Conservation (phyloP, 495 filamentous ascomycete species). For the Neurospora sp. region DNA sequence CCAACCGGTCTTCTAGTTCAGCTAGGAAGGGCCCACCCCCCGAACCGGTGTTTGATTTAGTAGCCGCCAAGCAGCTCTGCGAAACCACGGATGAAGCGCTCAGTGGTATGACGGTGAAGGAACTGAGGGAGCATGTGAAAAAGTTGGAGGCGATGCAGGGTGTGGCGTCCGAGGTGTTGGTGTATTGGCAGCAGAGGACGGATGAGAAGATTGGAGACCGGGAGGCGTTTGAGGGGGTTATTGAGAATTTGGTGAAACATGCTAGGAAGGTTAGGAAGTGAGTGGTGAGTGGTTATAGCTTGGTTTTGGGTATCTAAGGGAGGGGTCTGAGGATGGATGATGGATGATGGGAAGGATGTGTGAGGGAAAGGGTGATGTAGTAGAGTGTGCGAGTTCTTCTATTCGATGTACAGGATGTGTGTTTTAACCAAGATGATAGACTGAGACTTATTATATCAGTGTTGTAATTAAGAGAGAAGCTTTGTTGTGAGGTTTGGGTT, state of each 20-base stretch:
- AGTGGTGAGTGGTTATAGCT: background rate
- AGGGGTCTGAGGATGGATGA: too few species aligned
- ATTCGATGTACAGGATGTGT: background rate
- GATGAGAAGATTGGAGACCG: slow-evolving; percentile 82
- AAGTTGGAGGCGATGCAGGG: slow-evolving; percentile 57
- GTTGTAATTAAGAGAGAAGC: background rate
- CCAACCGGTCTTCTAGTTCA: slow-evolving; percentile 15
- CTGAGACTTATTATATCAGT: background rate
- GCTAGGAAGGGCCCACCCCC: slow-evolving; percentile 46
- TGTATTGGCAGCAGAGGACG: slow-evolving; percentile 78
- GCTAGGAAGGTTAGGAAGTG: slow-evolving; percentile 77
- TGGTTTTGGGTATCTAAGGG: background rate
- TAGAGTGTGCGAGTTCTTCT: background rate
- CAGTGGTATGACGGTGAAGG: slow-evolving; percentile 58
- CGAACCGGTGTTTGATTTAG: slow-evolving; percentile 69
- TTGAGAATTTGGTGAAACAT: slow-evolving; percentile 95
- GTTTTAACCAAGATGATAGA: background rate
- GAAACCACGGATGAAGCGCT: slow-evolving; percentile 76
- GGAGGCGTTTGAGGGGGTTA: slow-evolving; percentile 94
- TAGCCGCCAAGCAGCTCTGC: slow-evolving; percentile 66
- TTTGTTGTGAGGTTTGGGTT: background rate
- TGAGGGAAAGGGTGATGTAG: background rate
- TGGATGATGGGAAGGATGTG: background rate
- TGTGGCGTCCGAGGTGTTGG: slow-evolving; percentile 64
- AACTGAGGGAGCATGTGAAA: slow-evolving; percentile 64